Base-by-base conservation (phyloP, 2,329 filamentous ascomycete genomes). In the Lecanoromycetidae sp. region DNA sequence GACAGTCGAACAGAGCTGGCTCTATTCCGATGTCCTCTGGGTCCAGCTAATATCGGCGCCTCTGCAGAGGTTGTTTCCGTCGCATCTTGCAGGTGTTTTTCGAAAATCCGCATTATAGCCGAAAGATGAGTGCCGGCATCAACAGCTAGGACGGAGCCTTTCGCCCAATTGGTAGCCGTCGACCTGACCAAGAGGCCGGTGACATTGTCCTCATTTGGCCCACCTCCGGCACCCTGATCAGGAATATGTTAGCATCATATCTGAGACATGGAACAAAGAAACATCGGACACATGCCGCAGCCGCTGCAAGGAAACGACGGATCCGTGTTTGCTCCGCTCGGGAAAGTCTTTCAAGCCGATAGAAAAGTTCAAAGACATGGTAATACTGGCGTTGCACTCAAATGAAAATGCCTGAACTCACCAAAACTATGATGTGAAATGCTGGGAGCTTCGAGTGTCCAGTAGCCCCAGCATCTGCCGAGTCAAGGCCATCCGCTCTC, bases 71-170 rank as follows among this genome's bases (percentile, higher is more conserved):
- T 27, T 12, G 29, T 20, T 30, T 32, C 20, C 17, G 44, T 25
- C 12, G 54, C 54, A 23, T 54, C 48, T 9, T 59, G 63, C 37
- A 71, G 70, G 52, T 75, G 63, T 25, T 64, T 58, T 52, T 87
- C 74, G 22, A 98, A 71, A 39, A 94, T 84, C 39, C 77, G 75
- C n/a, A 79, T 78, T 48, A 98, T 94, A 46, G 86, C 80, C 23
- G 85, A 80, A 33, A 98, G 75, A 62, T 95, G 84, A 26, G 88
- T 86, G 39, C 91, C 91, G 8, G 87, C 88, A 68, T 98, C 91
- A 44, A 98, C 82, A n/a, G 90, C 87, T 23, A 96, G 71, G 33
- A 95, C 65, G 0, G 87, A 95, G 36, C 84, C 82, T 57, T 80
- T 83, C 40, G 75, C 71, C 91, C 91, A 98, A 52, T 80, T 76